Conservation (phyloP, 176 grass and related monocot genomes). For the Aegilops tauschii region DNA sequence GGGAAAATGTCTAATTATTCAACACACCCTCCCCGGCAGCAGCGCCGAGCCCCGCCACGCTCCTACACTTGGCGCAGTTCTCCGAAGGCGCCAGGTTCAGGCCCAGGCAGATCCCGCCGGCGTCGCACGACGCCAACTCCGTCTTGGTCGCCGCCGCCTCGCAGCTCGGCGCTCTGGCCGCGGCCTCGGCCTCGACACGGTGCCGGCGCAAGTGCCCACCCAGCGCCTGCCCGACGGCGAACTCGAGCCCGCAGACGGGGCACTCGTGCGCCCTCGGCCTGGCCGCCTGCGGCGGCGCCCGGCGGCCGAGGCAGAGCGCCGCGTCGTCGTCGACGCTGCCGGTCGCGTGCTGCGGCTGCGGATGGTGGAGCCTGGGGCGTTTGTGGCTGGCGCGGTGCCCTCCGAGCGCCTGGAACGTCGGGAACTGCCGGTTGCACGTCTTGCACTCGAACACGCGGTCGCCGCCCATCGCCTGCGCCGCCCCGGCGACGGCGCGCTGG, state of each 20-base stretch:
- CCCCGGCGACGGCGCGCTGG: background rate
- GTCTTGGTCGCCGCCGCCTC: background rate
- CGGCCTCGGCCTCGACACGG: constrained; percentile 36
- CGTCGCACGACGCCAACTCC: constrained; percentile 14
- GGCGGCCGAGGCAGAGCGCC: constrained; percentile 33
- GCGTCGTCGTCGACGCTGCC: background rate
- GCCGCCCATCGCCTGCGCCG: background rate
- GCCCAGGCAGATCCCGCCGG: constrained; percentile 52
- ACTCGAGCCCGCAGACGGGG: constrained; percentile 80
- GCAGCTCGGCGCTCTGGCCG: background rate
- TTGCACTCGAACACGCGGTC: constrained; percentile 90
- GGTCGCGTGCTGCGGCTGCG: background rate
- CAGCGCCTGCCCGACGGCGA: constrained; percentile 80
- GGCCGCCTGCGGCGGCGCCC: background rate
- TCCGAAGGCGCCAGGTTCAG: constrained; percentile 82
- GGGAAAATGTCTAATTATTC: too few species aligned
- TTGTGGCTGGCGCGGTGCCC: constrained; percentile 84
- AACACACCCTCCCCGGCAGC: constrained; percentile 28
- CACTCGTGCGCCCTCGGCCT: constrained; percentile 71
- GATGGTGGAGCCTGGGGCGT: constrained; percentile 3
- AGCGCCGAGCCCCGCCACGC: constrained; percentile 22
- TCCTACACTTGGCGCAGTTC: constrained; percentile 57
- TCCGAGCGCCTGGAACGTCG: constrained; percentile 78
- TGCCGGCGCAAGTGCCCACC: constrained; percentile 91
- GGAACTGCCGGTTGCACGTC: constrained; percentile 78